phyloP scores from a whole-genome alignment of 2,329 filamentous ascomycete genomes.

The Pseudogymnoascus pannorum region DNA sequence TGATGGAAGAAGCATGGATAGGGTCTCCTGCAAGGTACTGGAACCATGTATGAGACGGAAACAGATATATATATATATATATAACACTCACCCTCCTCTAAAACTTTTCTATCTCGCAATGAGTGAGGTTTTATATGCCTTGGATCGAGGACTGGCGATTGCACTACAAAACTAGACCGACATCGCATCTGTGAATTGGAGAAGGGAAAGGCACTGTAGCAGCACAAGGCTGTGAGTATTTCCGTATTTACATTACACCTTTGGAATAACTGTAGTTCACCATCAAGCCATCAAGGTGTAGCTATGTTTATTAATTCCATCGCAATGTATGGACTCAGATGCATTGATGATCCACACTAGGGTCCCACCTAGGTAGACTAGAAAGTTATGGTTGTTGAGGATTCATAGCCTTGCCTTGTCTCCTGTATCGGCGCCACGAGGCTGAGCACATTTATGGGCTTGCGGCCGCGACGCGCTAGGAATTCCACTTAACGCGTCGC shows the following conservation, averaged over 20 bases:
- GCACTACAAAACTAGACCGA: neutral
- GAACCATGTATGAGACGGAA: neutral
- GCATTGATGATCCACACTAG: neutral
- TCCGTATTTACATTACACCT: neutral
- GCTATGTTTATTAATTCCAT: neutral
- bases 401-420: neutral
- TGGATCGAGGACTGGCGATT: neutral
- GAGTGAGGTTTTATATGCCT: neutral
- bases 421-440: constrained; percentile 1
- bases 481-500: constrained; percentile 8
- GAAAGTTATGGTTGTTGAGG: neutral
- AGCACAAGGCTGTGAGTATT: neutral
- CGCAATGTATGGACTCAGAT: neutral
- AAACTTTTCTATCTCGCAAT: neutral
- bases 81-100: neutral
- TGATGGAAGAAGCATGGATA: neutral
- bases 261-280: neutral
- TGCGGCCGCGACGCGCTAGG: constrained; percentile 2
- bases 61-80: neutral
- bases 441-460: neutral
- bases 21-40: neutral
- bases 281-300: neutral
- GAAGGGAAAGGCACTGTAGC: neutral
- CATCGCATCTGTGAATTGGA: neutral
- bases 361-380: neutral